Evolutionary conservation across 306 rosid genomes (phyloP).

Genomic region (Trifolium repens): DNA sequence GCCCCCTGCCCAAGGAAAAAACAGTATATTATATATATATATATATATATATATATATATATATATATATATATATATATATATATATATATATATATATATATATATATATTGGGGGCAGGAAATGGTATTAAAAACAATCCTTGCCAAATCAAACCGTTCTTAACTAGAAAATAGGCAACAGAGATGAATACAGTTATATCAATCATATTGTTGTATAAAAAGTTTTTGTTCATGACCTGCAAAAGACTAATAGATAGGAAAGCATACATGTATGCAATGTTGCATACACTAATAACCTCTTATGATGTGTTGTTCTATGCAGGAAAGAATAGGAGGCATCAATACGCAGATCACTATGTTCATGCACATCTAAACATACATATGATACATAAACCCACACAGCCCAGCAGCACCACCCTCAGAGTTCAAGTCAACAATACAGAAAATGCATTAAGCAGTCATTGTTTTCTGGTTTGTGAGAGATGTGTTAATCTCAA

Average conservation of each 20-base stretch:
- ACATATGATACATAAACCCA: constrained; percentile 11
- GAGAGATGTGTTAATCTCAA: constrained; percentile 17
- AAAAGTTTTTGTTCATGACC: constrained; percentile 4
- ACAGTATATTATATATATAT: no score
- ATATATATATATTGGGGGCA: no score
- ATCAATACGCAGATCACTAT: constrained; percentile 22
- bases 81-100: no score
- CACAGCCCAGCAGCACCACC: constrained; percentile 5
- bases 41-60: no score
- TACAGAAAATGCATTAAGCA: constrained; percentile 6
- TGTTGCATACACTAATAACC: neutral
- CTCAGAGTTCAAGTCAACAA: constrained; percentile 26
- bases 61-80: no score
- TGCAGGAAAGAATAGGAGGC: neutral
- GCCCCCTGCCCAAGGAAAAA: no score
- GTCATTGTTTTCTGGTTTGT: constrained; percentile 9
- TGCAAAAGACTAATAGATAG: constrained; percentile 22
- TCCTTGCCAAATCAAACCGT: no score
- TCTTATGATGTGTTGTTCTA: neutral
- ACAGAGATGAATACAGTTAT: no score
- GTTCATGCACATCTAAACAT: no score
- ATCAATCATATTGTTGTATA: no score
- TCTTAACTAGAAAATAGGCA: neutral
- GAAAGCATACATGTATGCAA: neutral
- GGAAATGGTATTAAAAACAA: no score